phyloP scores from a whole-genome alignment of 2,329 filamentous ascomycete genomes.

The Didymosphaeria variabile region DNA sequence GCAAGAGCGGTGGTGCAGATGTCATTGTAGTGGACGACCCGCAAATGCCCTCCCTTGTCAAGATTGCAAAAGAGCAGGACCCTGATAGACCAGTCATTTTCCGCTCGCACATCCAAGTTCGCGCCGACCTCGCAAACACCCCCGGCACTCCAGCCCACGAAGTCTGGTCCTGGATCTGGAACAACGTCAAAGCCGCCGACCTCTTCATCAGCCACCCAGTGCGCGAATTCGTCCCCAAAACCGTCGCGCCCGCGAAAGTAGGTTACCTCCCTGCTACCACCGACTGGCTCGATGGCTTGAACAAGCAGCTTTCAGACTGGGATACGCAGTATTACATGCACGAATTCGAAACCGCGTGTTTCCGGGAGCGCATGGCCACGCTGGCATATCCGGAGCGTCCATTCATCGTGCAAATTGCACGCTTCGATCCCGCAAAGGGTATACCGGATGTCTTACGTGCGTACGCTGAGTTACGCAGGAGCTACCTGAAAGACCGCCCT shows the following conservation, averaged over 20 bases:
- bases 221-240: slow-evolving; percentile 74
- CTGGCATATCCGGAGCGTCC: slow-evolving; percentile 68
- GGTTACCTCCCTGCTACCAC: slow-evolving; percentile 82
- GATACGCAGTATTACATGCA: slow-evolving; percentile 78
- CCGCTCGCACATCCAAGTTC: slow-evolving; percentile 84
- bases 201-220: slow-evolving; percentile 86
- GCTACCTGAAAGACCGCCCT: slow-evolving; percentile 62
- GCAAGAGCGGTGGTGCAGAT: slow-evolving; percentile 76
- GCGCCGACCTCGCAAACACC: slow-evolving; percentile 73
- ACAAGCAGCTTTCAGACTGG: slow-evolving; percentile 76
- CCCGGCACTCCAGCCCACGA: slow-evolving; percentile 73
- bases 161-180: slow-evolving; percentile 80
- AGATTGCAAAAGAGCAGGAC: slow-evolving; percentile 74
- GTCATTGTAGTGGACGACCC: slow-evolving; percentile 83
- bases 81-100: slow-evolving; percentile 81
- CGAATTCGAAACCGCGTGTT: slow-evolving; percentile 72
- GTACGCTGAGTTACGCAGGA: slow-evolving; percentile 75
- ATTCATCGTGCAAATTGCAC: slow-evolving; percentile 82
- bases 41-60: slow-evolving; percentile 83
- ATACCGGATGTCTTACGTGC: slow-evolving; percentile 79
- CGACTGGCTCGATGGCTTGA: slow-evolving; percentile 84
- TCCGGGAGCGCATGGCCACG: slow-evolving; percentile 66
- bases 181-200: slow-evolving; percentile 74
- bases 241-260: slow-evolving; percentile 71
- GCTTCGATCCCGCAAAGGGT: slow-evolving; percentile 85